phyloP scores from a whole-genome alignment of 495 filamentous ascomycete genomes.

The Podospora fimiseda region DNA sequence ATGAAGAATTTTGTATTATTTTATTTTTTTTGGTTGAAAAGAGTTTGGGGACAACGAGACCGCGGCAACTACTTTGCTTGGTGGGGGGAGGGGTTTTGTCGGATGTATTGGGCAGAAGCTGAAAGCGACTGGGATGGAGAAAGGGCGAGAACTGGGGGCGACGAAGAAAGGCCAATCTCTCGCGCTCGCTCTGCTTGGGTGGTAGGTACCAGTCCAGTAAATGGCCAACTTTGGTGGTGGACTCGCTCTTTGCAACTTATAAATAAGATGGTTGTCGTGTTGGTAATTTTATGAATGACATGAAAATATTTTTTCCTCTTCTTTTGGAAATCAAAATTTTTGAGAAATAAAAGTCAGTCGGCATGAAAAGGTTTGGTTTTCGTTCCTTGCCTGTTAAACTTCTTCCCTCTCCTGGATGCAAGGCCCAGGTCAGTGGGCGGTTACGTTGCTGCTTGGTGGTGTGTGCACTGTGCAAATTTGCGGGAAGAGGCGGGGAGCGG shows the following conservation, averaged over 20 bases:
- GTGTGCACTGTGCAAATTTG: constrained; percentile 23
- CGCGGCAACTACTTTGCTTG: constrained; percentile 23
- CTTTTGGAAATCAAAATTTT: too few relatives aligned
- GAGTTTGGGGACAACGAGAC: constrained; percentile 10
- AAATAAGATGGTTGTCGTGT: too few relatives aligned
- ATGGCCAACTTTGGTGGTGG: too few relatives aligned
- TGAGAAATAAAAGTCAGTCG: too few relatives aligned
- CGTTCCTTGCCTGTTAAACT: too few relatives aligned
- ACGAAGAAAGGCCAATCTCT: neutral
- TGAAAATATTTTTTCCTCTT: too few relatives aligned
- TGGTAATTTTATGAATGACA: too few relatives aligned
- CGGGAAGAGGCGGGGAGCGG: constrained; percentile 21
- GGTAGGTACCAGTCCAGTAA: too few relatives aligned
- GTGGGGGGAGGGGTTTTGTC: constrained; percentile 14
- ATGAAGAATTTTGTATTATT: constrained; percentile 22
- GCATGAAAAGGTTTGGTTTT: too few relatives aligned
- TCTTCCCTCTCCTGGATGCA: neutral
- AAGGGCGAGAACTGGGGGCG: neutral
- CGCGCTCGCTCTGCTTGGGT: too few relatives aligned
- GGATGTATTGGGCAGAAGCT: constrained; percentile 15
- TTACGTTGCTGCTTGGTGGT: constrained; percentile 15
- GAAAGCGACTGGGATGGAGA: neutral
- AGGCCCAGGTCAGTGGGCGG: neutral
- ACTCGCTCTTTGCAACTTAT: too few relatives aligned
- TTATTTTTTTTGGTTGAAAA: neutral